Base-by-base conservation (phyloP, 176 grass and related monocot species). In the sorghum (Sorghum bicolor) region DNA sequence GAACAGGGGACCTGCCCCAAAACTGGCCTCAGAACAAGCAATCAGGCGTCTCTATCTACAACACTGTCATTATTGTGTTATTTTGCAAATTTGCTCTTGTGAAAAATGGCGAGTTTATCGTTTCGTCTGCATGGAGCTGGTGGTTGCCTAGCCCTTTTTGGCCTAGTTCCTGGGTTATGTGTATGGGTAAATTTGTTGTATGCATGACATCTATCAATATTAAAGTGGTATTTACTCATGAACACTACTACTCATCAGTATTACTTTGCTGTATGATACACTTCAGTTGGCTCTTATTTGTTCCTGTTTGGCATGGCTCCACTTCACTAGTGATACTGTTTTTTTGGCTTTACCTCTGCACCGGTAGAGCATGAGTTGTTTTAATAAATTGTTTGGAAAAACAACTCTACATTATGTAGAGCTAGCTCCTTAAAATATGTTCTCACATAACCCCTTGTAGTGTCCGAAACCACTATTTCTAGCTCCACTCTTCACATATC, bases 1-100 rank as follows among this genome's bases (percentile, higher is more conserved):
- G 89, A 91, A 77, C 72, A 84, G 88, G 91, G 67, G 87, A 93
- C 89, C 89, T 93, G 82, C 91, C 89, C 41, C 67, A 90, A 90
- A 93, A 91, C 76, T 93, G 70, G 91, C 94, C 89, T 86, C 48
- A 94, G 88, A 97, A 97, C 77, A 80, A 89, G 87, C 81, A 88
- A 92, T 65, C 80, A 86, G 82, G 77, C 91, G 89, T 97, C 91
- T 76, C 78, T 67, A 85, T 87, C 81, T 86, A 78, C 61, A 80
- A 76, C 53, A 53, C 32, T 79, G 84, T 75, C 74, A 68, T 87
- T 82, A 82, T 80, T 70, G 60, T 67, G 33, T 66, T 29, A n/a
- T 86, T 62, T 81, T 80, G 70, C 11, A 85, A 62, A 89, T 55
- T 26, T 67, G 10, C 33, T 78, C 82, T 43, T 88, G 16, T 17